phyloP scores from a whole-genome alignment of 305 asterid species.

The Solanum chacoense region DNA sequence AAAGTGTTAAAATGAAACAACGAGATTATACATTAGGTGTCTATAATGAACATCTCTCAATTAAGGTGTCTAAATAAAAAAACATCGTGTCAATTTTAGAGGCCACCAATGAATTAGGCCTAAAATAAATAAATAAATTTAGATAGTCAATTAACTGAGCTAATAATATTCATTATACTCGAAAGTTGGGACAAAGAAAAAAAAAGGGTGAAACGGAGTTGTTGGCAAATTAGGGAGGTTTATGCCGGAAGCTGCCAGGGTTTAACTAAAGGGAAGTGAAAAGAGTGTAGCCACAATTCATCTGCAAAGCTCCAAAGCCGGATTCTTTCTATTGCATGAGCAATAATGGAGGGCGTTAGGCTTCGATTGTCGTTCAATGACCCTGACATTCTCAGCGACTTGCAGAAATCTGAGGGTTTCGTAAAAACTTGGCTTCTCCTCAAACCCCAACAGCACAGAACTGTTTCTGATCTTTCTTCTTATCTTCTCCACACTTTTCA shows the following conservation, averaged over 20 bases:
- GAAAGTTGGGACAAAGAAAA: background rate
- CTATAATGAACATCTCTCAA: too few relatives aligned
- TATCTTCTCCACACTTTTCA: constrained; percentile 9
- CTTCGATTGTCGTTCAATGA: constrained; percentile 9
- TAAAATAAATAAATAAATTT: too few relatives aligned
- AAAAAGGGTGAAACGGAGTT: background rate
- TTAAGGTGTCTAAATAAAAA: too few relatives aligned
- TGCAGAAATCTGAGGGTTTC: constrained; percentile 8
- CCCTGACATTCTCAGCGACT: background rate
- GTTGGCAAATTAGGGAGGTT: background rate
- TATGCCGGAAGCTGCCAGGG: background rate
- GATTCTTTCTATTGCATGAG: background rate
- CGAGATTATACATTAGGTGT: too few relatives aligned
- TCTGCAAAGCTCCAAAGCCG: background rate
- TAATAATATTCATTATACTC: background rate
- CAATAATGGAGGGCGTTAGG: constrained; percentile 8
- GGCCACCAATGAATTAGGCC: too few relatives aligned
- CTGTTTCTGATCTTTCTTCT: constrained; percentile 3
- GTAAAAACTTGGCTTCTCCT: constrained; percentile 5
- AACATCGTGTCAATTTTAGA: too few relatives aligned
- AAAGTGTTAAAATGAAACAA: too few relatives aligned
- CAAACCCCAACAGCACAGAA: constrained; percentile 5
- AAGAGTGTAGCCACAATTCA: background rate
- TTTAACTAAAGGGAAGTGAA: background rate
- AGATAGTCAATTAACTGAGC: background rate